Conservation (phyloP, 164 flowering plant genomes). For the Magnolia changhungtana region DNA sequence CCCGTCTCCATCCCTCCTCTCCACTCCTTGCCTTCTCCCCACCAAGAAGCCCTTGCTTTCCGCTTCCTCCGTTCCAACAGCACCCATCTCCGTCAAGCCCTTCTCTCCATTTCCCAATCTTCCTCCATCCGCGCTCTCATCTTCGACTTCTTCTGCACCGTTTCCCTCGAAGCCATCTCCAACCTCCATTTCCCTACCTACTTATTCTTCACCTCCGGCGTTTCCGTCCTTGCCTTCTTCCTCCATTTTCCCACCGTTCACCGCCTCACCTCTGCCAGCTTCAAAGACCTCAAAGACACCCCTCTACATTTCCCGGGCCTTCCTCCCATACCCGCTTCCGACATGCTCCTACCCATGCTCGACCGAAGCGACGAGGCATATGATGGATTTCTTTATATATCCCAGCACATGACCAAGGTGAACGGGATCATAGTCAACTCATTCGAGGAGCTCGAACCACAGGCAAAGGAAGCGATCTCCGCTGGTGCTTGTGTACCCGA, state of each 20-base stretch:
- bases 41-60: constrained; percentile 16
- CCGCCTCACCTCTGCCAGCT: constrained; percentile 5
- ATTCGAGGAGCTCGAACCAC: constrained; percentile 23
- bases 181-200: constrained; percentile 25
- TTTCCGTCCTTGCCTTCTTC: constrained; percentile 8
- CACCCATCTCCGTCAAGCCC: constrained; percentile 21
- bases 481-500: constrained; percentile 10
- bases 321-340: constrained; percentile 17
- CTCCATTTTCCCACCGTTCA: constrained; percentile 16
- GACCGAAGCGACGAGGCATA: constrained; percentile 17
- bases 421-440: constrained; percentile 32
- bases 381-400: not conserved
- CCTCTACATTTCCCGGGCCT: constrained; percentile 19
- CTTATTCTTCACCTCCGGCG: constrained; percentile 23
- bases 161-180: constrained; percentile 20
- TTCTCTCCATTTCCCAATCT: constrained; percentile 17
- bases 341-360: constrained; percentile 14
- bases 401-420: not conserved
- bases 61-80: constrained; percentile 26
- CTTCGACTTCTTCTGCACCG: constrained; percentile 33
- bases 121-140: constrained; percentile 23
- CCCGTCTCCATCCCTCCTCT: not conserved
- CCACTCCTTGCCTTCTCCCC: constrained; percentile 6
- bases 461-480: constrained; percentile 11
- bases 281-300: constrained; percentile 3